These are phyloP conservation scores for Xylaria palmicola DNA, from an alignment of 495 filamentous ascomycete genomes.

Conservation along the genomic window DNA sequence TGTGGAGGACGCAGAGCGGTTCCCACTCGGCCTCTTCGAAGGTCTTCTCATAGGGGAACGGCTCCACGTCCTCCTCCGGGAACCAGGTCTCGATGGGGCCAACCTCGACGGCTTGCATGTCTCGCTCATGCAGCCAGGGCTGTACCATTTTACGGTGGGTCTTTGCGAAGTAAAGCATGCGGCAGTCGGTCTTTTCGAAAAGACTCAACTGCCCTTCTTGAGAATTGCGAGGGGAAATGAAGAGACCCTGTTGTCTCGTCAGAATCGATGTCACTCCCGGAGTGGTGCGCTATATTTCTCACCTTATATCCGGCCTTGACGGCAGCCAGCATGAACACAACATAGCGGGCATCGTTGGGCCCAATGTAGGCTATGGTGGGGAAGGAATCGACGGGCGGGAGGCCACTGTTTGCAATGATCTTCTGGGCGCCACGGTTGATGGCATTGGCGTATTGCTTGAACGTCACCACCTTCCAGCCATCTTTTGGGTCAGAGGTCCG, in stretches of 20 bases:
- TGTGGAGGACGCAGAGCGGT: conserved; percentile 52
- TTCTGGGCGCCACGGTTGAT: conserved; percentile 52
- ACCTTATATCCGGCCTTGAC: conserved; percentile 49
- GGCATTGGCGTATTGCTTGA: conserved; percentile 49
- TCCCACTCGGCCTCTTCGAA: conserved; percentile 49
- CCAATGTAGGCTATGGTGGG: conserved; percentile 49
- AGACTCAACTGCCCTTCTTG: conserved; percentile 44
- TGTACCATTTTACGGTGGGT: conserved; percentile 35
- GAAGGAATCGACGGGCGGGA: conserved; percentile 24
- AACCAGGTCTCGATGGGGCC: conserved; percentile 21
- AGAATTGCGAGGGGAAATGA: conserved; percentile 46
- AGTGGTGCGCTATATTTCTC: not conserved
- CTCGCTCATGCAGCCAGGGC: conserved; percentile 37
- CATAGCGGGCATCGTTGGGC: conserved; percentile 48
- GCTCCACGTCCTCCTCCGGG: conserved; percentile 27
- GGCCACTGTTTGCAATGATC: conserved; percentile 43
- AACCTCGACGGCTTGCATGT: conserved; percentile 29
- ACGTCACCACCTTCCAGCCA: conserved; percentile 53
- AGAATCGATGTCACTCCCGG: not conserved
- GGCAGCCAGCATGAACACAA: conserved; percentile 41
- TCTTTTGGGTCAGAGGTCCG: conserved; percentile 39
- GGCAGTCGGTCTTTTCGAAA: conserved; percentile 42
- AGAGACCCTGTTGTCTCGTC: conserved; percentile 22
- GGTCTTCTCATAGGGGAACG: conserved; percentile 41
- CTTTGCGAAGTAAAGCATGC: conserved; percentile 24